These are phyloP conservation scores for Beta vulgaris DNA, from an alignment of 148 eudicot species.

Conservation along the genomic window DNA sequence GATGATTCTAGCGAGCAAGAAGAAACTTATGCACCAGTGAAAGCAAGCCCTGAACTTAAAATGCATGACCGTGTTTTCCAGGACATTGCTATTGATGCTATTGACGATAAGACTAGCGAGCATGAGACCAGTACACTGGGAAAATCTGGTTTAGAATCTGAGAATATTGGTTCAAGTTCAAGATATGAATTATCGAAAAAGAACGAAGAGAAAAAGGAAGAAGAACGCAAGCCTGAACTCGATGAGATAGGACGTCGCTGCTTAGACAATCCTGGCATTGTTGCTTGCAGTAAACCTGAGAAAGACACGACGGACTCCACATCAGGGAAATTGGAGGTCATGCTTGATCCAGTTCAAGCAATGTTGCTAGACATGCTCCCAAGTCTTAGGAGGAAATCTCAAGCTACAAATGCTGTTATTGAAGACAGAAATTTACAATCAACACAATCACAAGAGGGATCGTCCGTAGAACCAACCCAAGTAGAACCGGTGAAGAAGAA, in stretches of 20 bases:
- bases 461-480: slow-evolving; percentile 19
- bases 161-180: slow-evolving; percentile 16
- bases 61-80: slow-evolving; percentile 7
- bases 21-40: slow-evolving; percentile 1
- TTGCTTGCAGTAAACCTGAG: slow-evolving; percentile 21
- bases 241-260: not conserved
- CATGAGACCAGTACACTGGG: slow-evolving; percentile 14
- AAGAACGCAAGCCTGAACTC: not conserved
- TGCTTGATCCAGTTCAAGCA: slow-evolving; percentile 62
- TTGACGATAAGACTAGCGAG: slow-evolving; percentile 10
- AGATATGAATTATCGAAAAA: slow-evolving; percentile 27
- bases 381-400: slow-evolving; percentile 36
- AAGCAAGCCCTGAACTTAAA: slow-evolving; percentile 10
- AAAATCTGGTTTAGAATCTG: slow-evolving; percentile 18
- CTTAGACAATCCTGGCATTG: slow-evolving; percentile 21
- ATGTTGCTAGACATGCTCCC: slow-evolving; percentile 68
- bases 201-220: slow-evolving; percentile 19
- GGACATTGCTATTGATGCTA: slow-evolving; percentile 13
- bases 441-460: slow-evolving; percentile 11
- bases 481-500: slow-evolving; percentile 54
- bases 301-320: slow-evolving; percentile 15
- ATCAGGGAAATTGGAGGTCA: slow-evolving; percentile 35
- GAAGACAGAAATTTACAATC: slow-evolving; percentile 15
- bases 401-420: slow-evolving; percentile 18
- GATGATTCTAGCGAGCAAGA: slow-evolving; percentile 32